Base-by-base conservation (phyloP, 768 basidiomycete species). In the Russula earlei region DNA sequence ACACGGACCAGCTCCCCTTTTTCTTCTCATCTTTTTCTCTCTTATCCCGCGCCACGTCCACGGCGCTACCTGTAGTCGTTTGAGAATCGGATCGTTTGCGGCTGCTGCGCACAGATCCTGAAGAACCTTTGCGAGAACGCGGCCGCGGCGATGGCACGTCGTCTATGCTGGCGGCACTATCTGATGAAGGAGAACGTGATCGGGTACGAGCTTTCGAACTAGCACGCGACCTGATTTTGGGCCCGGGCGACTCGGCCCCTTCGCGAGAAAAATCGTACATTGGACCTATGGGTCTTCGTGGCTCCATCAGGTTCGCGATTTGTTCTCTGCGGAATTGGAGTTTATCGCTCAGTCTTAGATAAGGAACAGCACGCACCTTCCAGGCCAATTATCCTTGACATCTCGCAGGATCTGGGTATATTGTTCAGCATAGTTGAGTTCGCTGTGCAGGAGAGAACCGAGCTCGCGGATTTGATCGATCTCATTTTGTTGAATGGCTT, bases 401-500 rank as follows among this genome's bases (percentile, higher is more conserved):
- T 89, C 86, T 43, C 77, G 75, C 63, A 96, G 68, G 10, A 87
- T 78, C n/a, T 84, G 82, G 17, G 83, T 69, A 64, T 89, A 87
- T 57, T 85, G 79, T 58, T 79, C 77, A 17, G 83, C 84, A 63
- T 83, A 94, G 49, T 82, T 81, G 44, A 85, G 69, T 62, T 95
- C 85, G 11, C 80, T 70, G 47, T 92, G 84, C 33, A 96, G 71
- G 64, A 94, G 80, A 5, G 71, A 68, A 3, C 81, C 80, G 31
- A 96, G 73, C 38, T 87, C 89, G 33, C 78, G 79, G 5, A 87
- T 72, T 62, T 91, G 87, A 27, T 74, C 70, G 25, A 80, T 73
- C 65, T 95, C 91, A 49, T 84, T 82, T 59, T 90, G 84, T 65
- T 91, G 87, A 46, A 96, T 85, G 0, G 75, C 77, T 48, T 80